Base-by-base conservation (phyloP, 768 basidiomycete species). In the Collybiopsis luxurians region DNA sequence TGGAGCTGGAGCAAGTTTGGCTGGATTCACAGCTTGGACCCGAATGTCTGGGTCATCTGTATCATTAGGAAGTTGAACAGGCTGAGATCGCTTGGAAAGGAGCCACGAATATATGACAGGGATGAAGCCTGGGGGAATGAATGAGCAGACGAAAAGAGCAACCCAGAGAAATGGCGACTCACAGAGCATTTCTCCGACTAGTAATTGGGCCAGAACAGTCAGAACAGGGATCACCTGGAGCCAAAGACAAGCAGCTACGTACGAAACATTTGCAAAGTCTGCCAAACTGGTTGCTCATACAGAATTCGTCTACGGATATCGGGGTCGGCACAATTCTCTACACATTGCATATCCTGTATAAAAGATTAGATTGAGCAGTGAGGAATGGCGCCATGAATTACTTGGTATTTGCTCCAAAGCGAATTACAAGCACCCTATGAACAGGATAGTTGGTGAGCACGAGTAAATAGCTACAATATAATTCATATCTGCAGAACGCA, bases 221-320 rank as follows among this genome's bases (percentile, higher is more conserved):
- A 27, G 56, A 13, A 66, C 57, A 34, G 58, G 47, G 63, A 46
- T 55, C 46, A 58, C 55, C 42, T 34, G 55, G 45, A 53, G 49
- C 39, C 59, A 66, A 55, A 47, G 48, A 55, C 43, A 48, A 53
- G 49, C 61, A 43, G n/a, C n/a, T n/a, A 81, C 88, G 71, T 67
- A 91, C 89, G 78, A 72, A 92, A 92, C 90, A 92, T 94, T 71
- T 92, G 90, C 39, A 93, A 79, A 13, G 85, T 92, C 71, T 94
- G 92, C 90, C 92, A 90, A 24, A 96, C 92, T 4, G 94, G 95
- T 69, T 98, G 96, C 66, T 98, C 95, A 69, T 90, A 98, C 28
- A 92, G 80, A 48, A 94, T 79, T 54, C 81, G 84, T 34, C 76
- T 75, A 2, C 65, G 59, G 2, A 86, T 81, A 70, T 91, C 75